Evolutionary conservation across 768 basidiomycete species (phyloP).

Genomic region (Russula ochroleuca): DNA sequence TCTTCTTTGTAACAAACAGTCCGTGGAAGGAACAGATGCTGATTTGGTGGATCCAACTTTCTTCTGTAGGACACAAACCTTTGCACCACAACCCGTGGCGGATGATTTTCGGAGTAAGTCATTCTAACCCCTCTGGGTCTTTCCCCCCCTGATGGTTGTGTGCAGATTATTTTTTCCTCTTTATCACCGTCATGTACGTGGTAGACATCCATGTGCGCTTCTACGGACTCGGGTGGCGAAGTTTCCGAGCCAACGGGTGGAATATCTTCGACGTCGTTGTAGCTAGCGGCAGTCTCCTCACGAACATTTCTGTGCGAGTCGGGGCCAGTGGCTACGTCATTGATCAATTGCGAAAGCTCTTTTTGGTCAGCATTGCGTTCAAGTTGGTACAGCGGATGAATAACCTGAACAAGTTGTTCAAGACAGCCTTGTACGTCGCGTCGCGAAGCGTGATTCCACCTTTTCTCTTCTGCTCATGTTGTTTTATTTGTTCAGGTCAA

Average conservation of each 20-base stretch:
- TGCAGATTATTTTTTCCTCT: slow-evolving; percentile 73
- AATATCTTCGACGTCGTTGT: slow-evolving; percentile 86
- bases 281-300: slow-evolving; percentile 75
- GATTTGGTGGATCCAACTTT: not conserved
- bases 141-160: not conserved
- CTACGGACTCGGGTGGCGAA: slow-evolving; percentile 77
- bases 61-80: slow-evolving; percentile 69
- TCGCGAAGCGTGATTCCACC: not conserved
- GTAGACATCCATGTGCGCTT: slow-evolving; percentile 75
- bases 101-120: slow-evolving; percentile 59
- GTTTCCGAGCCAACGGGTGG: slow-evolving; percentile 90
- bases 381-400: slow-evolving; percentile 89
- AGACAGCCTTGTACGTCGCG: slow-evolving; percentile 82
- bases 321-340: slow-evolving; percentile 45
- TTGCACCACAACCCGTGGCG: slow-evolving; percentile 45
- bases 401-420: slow-evolving; percentile 91
- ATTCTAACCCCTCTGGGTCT: not conserved
- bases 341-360: slow-evolving; percentile 80
- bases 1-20: not conserved
- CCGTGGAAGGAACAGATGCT: too few species aligned
- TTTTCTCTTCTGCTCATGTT: not conserved
- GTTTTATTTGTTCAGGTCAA: slow-evolving; percentile 49
- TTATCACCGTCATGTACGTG: slow-evolving; percentile 64
- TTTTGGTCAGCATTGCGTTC: slow-evolving; percentile 89
- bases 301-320: slow-evolving; percentile 70